Base-by-base conservation (phyloP, 805 yeast species). In the Yarrowia bubula region DNA sequence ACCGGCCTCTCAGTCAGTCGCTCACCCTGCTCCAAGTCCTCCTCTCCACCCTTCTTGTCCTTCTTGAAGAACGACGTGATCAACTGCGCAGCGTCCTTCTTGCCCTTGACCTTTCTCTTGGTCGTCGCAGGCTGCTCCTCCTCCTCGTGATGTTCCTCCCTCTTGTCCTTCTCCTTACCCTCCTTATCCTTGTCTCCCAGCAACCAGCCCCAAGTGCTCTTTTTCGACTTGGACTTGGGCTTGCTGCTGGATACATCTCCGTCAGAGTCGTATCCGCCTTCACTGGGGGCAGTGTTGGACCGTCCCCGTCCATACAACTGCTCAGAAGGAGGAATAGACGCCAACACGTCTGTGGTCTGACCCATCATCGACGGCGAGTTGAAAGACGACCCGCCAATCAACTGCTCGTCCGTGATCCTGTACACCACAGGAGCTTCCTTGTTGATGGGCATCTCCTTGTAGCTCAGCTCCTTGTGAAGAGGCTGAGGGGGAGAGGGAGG, bases 1-100 rank as follows among this genome's bases (percentile, higher is more conserved):
- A 42, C 48, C 55, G 42, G 39, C 58, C 13, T 17, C 31, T 48
- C 18, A 8, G 6, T 31, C 31, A 9, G 39, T 39, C 8, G 39
- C 39, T 48, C 17, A 11, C 13, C 41, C 51, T 11, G 37, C 51
- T 43, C 33, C 13, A 28, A n/a, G n/a, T n/a, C 15, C 10, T 58
- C 64, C 9, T 58, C 51, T 9, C 41, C 62, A 11, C 42, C 64
- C 64, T 58, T 58, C 35, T 58, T 58, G 43, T 58, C 64, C 63
- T 70, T 70, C 66, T 70, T 71, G 69, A 71, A 71, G 15, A 71
- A 61, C 17, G 53, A 67, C n/a, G 71, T 64, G 15, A 71, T 66
- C 31, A 69, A 17, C 18, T 64, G 65, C 8, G 67, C 66, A 3
- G 69, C 66, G 33, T 68, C 68, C 51, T 68, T 65, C 32, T 62